These are phyloP conservation scores for Cnidoscolus chayamansa DNA, from an alignment of 441 rosid genomes.

Conservation along the genomic window DNA sequence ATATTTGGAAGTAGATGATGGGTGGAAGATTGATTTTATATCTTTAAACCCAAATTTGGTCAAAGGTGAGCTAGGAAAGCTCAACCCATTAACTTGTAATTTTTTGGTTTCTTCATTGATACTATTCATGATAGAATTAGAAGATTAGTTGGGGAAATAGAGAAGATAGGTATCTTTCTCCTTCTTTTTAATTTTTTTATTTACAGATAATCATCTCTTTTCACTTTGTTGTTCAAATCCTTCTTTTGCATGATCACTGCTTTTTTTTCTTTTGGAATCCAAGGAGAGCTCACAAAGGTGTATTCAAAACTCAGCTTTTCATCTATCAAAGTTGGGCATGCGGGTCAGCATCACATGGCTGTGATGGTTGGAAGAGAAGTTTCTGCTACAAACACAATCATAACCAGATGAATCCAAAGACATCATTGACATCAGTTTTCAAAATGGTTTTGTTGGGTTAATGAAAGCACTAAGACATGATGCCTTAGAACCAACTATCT, in stretches of 20 bases:
- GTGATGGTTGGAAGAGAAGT: constrained; percentile 18
- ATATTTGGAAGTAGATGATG: constrained; percentile 35
- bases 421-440: neutral
- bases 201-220: constrained; percentile 19
- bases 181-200: neutral
- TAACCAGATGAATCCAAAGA: constrained; percentile 7
- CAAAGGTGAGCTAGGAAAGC: constrained; percentile 38
- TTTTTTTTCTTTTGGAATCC: constrained; percentile 47
- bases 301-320: constrained; percentile 28
- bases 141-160: constrained; percentile 24
- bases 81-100: constrained; percentile 41
- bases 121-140: constrained; percentile 28
- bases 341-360: constrained; percentile 20
- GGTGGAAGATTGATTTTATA: constrained; percentile 66
- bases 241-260: constrained; percentile 27
- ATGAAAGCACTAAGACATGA: neutral
- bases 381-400: constrained; percentile 5
- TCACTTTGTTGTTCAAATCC: constrained; percentile 18
- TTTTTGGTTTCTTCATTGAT: constrained; percentile 31
- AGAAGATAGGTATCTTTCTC: constrained; percentile 9
- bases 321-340: constrained; percentile 29
- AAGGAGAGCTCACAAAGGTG: constrained; percentile 34
- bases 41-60: constrained; percentile 49
- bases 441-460: neutral
- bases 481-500: neutral